A percentile compares a stretch with the other conserved stretches of the same genome.
Conservation (phyloP, 345 rosid species). For the Bruguiera sexangula region DNA sequence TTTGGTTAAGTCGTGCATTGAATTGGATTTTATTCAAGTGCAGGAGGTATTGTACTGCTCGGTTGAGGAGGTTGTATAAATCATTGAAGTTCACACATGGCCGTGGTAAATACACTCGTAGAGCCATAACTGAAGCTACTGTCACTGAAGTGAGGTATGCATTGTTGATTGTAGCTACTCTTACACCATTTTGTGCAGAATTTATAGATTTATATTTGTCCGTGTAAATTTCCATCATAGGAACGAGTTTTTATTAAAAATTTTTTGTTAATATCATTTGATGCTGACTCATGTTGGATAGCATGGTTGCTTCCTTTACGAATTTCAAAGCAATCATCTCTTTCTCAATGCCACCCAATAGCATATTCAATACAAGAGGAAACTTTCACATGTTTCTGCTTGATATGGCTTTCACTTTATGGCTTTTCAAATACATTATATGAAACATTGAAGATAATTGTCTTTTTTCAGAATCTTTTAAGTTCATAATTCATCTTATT, state of each 20-base stretch:
- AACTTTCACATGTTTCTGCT: not conserved
- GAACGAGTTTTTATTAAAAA: not conserved
- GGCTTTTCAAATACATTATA: not conserved
- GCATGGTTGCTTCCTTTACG: not conserved
- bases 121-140: constrained; percentile 66
- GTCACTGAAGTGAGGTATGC: constrained; percentile 90
- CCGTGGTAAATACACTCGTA: constrained; percentile 73
- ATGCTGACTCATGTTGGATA: not conserved
- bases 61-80: constrained; percentile 88
- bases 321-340: not conserved
- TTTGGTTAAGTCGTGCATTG: constrained; percentile 4
- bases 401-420: not conserved
- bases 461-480: not conserved
- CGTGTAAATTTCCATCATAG: not conserved
- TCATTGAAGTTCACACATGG: constrained; percentile 97
- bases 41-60: constrained; percentile 97
- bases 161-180: not conserved
- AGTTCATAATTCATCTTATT: constrained; percentile 19
- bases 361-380: too few species aligned
- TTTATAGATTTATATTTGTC: not conserved
- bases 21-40: constrained; percentile 22
- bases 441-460: not conserved
- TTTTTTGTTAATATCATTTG: not conserved
- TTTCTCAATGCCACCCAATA: too few species aligned
- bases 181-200: not conserved